phyloP scores from a whole-genome alignment of 1,139 yeast genomes.

The Meyerozyma guilliermondii region DNA sequence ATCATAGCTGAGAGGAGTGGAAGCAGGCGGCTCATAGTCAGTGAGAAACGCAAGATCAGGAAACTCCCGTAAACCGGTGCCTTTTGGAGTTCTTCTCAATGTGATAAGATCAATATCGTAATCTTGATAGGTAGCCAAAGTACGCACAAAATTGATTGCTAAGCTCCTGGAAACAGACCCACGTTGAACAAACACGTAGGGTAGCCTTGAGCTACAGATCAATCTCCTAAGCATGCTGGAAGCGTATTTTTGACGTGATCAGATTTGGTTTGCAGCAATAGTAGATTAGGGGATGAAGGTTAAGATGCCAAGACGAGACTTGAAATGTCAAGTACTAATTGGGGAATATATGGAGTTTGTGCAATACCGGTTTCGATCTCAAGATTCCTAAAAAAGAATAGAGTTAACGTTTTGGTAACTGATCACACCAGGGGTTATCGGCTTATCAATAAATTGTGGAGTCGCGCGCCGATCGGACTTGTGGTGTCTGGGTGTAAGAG shows the following conservation, averaged over 20 bases:
- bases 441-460: slow-evolving; percentile 1
- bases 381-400: not conserved
- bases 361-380: not conserved
- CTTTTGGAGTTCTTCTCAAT: slow-evolving; percentile 22
- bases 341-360: too few species aligned
- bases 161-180: not conserved
- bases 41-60: not conserved
- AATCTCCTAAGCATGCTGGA: not conserved
- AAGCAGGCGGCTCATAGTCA: not conserved
- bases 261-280: not conserved
- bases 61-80: not conserved
- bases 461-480: slow-evolving; percentile 2
- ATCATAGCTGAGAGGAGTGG: not conserved
- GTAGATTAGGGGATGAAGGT: not conserved
- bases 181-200: not conserved
- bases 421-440: not conserved
- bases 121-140: not conserved
- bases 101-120: slow-evolving; percentile 36
- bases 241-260: not conserved
- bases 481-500: not conserved
- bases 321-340: too few species aligned
- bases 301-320: not conserved
- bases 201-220: not conserved
- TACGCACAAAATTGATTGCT: not conserved
- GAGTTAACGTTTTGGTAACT: not conserved